phyloP scores from a whole-genome alignment of 2,329 filamentous ascomycete genomes.

The Arthrobotrys megalospora region DNA sequence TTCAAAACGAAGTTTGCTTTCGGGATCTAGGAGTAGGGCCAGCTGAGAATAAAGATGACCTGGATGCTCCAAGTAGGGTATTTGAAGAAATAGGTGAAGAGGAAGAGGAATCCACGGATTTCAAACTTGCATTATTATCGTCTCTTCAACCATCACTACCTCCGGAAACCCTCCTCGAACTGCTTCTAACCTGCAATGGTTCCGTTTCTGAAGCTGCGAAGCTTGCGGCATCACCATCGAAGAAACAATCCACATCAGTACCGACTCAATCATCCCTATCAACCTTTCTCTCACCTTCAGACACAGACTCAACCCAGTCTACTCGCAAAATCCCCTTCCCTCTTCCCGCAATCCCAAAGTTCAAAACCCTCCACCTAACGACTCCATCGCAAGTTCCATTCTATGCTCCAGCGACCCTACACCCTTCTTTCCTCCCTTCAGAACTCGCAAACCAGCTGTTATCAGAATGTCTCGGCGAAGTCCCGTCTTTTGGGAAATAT shows the following conservation, averaged over 20 bases:
- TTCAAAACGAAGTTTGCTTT: background rate
- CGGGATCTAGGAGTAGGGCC: background rate
- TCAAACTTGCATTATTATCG: constrained; percentile 86
- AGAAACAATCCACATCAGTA: constrained; percentile 24
- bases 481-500: constrained; percentile 73
- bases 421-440: constrained; percentile 87
- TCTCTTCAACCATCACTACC: constrained; percentile 79
- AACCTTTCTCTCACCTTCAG: constrained; percentile 51
- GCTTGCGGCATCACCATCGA: constrained; percentile 65
- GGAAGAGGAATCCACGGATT: constrained; percentile 86
- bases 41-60: background rate
- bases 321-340: constrained; percentile 71
- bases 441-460: constrained; percentile 82
- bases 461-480: constrained; percentile 81
- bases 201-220: constrained; percentile 77
- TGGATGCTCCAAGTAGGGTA: background rate
- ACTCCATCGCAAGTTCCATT: constrained; percentile 85
- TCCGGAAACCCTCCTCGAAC: constrained; percentile 80
- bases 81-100: constrained; percentile 47
- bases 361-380: constrained; percentile 86
- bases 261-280: constrained; percentile 63
- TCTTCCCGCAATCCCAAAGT: constrained; percentile 73
- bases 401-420: constrained; percentile 86
- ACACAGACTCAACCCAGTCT: constrained; percentile 63
- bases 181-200: constrained; percentile 83